Evolutionary conservation across 345 rosid genomes (phyloP).

Genomic region (Laguncularia racemosa): DNA sequence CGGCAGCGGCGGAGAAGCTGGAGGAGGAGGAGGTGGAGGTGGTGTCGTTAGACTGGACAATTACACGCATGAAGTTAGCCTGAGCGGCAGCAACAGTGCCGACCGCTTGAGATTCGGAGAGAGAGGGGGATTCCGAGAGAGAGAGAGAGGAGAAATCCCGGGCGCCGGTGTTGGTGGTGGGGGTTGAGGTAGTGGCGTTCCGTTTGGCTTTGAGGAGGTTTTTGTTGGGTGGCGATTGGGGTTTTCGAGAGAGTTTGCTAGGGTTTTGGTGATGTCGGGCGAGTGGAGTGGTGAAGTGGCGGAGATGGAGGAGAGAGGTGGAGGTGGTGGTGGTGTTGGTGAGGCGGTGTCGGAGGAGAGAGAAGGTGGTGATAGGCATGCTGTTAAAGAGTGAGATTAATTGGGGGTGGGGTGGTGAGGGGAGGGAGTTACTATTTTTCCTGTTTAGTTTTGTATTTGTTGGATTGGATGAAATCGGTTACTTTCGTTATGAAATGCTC

Average conservation of each 20-base stretch:
- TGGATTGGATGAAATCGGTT: no score
- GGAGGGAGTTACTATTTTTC: no score
- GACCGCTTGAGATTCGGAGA: slow-evolving; percentile 72
- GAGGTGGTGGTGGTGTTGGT: slow-evolving; percentile 4
- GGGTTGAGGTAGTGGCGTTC: slow-evolving; percentile 14
- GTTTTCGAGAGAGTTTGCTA: slow-evolving; percentile 32
- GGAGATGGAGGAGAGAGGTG: slow-evolving; percentile 26
- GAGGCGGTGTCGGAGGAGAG: slow-evolving; percentile 20
- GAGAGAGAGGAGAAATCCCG: slow-evolving; percentile 66
- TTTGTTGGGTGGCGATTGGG: slow-evolving; percentile 37
- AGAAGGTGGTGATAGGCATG: slow-evolving; percentile 15
- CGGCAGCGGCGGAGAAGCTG: neutral
- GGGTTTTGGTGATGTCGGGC: slow-evolving; percentile 46
- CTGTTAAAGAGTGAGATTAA: no score
- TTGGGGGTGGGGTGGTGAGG: no score
- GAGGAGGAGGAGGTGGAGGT: slow-evolving; percentile 7
- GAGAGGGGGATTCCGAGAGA: slow-evolving; percentile 34
- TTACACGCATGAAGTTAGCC: slow-evolving; percentile 96
- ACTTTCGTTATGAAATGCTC: no score
- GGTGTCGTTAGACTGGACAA: slow-evolving; percentile 29
- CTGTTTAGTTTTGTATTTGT: no score
- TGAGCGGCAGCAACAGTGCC: slow-evolving; percentile 87
- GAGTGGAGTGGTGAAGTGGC: slow-evolving; percentile 19
- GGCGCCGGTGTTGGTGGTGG: no score
- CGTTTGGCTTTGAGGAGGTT: slow-evolving; percentile 64